Conservation (phyloP, 176 grass and related monocot species). For the Aegilops tauschii region DNA sequence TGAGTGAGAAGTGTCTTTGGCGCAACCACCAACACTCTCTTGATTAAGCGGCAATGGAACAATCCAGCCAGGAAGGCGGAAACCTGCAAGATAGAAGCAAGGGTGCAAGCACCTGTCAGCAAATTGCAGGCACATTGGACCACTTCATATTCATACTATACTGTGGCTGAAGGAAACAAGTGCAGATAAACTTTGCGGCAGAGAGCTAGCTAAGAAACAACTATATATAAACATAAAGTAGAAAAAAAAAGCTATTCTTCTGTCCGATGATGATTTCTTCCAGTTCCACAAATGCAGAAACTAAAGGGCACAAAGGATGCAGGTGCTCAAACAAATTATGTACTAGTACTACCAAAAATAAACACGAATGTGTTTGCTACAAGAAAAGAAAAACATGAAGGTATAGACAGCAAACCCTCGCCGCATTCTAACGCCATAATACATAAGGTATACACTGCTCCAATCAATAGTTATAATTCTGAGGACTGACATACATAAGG, state of each 20-base stretch:
- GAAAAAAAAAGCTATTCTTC: not conserved
- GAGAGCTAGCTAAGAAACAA: not conserved
- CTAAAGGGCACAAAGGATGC: not conserved
- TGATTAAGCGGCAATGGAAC: constrained; percentile 69
- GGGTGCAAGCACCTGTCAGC: constrained; percentile 3
- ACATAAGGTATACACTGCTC: too few relatives aligned
- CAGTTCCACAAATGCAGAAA: not conserved
- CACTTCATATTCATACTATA: not conserved
- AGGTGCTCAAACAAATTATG: not conserved
- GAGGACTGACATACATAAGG: not conserved
- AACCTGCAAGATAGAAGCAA: constrained; percentile 46
- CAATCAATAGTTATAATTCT: not conserved
- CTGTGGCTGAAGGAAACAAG: not conserved
- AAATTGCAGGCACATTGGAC: not conserved
- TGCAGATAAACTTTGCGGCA: not conserved
- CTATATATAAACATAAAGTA: not conserved
- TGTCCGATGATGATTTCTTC: not conserved
- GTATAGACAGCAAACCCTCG: too few relatives aligned
- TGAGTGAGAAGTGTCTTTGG: constrained; percentile 89
- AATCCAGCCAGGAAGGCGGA: constrained; percentile 81
- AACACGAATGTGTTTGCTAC: not conserved
- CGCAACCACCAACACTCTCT: constrained; percentile 81
- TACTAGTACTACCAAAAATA: too few relatives aligned
- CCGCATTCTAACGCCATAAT: too few relatives aligned
- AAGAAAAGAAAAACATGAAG: not conserved